These are phyloP conservation scores for Zasmidium cellare DNA, from an alignment of 2,329 filamentous ascomycete species.

Conservation along the genomic window DNA sequence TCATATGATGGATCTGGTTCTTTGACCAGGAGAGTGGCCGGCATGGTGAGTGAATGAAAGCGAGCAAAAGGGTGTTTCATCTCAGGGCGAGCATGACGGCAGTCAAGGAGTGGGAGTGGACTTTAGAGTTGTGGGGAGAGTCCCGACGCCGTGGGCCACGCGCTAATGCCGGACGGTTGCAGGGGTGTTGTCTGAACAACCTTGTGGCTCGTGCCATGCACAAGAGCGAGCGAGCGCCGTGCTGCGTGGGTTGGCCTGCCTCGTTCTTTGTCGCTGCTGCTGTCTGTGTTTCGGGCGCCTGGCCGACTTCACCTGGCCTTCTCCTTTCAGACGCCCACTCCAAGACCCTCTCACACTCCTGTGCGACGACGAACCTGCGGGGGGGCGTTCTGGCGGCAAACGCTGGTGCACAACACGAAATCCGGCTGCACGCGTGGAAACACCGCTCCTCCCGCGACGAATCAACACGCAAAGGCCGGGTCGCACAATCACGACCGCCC, in stretches of 20 bases:
- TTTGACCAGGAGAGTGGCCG: not conserved
- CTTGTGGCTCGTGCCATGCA: not conserved
- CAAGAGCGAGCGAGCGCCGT: not conserved
- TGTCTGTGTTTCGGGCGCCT: not conserved
- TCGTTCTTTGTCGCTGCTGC: not conserved
- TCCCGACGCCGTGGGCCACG: not conserved
- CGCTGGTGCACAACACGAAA: not conserved
- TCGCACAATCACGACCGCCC: conserved; percentile 14
- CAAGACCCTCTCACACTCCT: not conserved
- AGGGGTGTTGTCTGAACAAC: not conserved
- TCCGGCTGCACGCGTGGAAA: not conserved
- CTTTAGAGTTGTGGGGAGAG: not conserved
- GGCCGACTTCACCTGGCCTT: not conserved
- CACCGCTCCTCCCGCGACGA: conserved; percentile 10
- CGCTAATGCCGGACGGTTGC: not conserved
- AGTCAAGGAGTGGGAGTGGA: not conserved
- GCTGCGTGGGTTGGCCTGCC: too few species aligned
- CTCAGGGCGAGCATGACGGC: not conserved
- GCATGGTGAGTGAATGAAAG: not conserved
- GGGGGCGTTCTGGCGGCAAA: not conserved
- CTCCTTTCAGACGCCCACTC: not conserved
- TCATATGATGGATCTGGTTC: too few species aligned
- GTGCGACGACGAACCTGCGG: not conserved
- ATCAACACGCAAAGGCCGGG: conserved; percentile 9
- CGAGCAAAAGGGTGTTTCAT: not conserved